Conservation (phyloP, 2,329 filamentous ascomycete genomes). For the Myriosclerotinia duriaeana region DNA sequence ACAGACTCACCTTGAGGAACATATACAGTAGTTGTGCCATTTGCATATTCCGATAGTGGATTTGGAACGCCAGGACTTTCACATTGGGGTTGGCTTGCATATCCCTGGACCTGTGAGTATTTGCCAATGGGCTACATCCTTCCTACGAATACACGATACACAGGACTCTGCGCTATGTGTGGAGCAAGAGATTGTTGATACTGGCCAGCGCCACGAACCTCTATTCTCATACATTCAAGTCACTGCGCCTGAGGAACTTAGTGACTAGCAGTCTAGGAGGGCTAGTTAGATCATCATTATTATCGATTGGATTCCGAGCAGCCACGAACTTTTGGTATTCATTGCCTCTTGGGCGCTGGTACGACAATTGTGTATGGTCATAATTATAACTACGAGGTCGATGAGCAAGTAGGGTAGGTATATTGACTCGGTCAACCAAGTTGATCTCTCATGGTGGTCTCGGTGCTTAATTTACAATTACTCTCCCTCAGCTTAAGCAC, state of each 20-base stretch:
- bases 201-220: neutral
- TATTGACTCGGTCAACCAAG: neutral
- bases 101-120: neutral
- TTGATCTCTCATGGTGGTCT: neutral
- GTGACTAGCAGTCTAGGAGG: neutral
- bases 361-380: neutral
- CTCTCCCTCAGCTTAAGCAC: neutral
- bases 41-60: neutral
- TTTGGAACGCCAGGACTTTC: neutral
- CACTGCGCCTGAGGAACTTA: too few relatives aligned
- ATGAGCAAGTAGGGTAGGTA: neutral
- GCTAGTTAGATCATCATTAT: neutral
- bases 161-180: neutral
- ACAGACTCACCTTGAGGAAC: neutral
- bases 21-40: neutral
- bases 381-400: neutral
- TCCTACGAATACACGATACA: neutral
- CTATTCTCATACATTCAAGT: neutral
- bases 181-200: neutral
- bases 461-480: neutral
- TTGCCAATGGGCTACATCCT: neutral
- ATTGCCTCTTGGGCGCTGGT: too few relatives aligned
- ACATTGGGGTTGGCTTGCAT: neutral
- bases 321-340: neutral
- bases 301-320: neutral